Base-by-base conservation (phyloP, 2,329 filamentous ascomycete species). In the Fusarium torreyae region DNA sequence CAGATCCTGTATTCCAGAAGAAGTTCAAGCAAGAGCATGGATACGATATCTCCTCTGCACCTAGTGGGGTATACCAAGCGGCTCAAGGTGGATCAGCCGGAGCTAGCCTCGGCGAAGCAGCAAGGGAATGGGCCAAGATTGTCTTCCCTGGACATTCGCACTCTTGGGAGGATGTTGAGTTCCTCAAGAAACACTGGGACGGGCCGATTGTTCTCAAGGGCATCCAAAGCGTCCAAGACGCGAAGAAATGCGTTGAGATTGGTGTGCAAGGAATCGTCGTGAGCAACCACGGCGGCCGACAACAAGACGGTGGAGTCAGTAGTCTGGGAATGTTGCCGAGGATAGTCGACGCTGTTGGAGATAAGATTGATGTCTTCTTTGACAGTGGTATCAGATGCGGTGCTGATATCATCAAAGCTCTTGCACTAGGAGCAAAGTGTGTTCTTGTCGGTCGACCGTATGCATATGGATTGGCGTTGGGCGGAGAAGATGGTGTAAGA, bases 41-140 rank as follows among this genome's bases (percentile, higher is more conserved):
- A 1, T 66, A 57, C 46, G 48, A 69, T 46, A 69, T 69, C 31
- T 60, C 65, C 0, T 13, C 52, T 34, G 59, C 49, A 6, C 52
- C 34, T 0, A 65, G 53, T 50, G 65, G 65, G 13, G 58, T 68
- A 15, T 65, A 68, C 14, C 59, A 68, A 3, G 33, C 65, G 3
- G 36, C 61, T 9, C 60, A 69, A n/a, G 61, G 46, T 20, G 66
- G 60, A 54, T 62, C 66, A 15, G 33, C 51, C 0, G 60, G 66
- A 15, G 44, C 50, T 14, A 50, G 66, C n/a, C 51, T 69, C 15
- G 60, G 66, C 4, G 33, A 24, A 4, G 66, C 60, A 1, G 66
- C 66, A 3, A 51, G 61, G 7, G 66, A 69, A 49, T 69, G 66
- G 66, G 60, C 66, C n/a, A 69, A 69, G 31, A 66, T 69, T 15